Evolutionary conservation across 805 yeast species (phyloP).

Genomic region (Blastobotrys chiropterorum): DNA sequence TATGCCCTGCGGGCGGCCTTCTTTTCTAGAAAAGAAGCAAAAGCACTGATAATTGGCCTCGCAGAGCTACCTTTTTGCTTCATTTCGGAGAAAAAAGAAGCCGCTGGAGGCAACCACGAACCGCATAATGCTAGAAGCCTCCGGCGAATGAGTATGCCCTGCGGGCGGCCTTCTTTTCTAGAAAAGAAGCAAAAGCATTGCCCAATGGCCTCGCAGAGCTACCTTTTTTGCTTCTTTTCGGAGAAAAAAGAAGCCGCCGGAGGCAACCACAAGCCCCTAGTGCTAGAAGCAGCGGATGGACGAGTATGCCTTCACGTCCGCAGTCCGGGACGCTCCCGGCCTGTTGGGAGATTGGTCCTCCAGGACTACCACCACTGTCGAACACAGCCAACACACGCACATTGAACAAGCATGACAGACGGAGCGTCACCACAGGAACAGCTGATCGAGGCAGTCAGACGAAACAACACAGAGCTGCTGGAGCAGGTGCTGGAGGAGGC

Average conservation of each 20-base stretch:
- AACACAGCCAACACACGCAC: slow-evolving; percentile 4
- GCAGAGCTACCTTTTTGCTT: no score
- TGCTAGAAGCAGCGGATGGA: background rate
- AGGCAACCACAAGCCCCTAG: background rate
- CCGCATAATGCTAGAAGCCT: no score
- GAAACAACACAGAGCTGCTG: slow-evolving; percentile 78
- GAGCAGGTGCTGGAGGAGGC: slow-evolving; percentile 41
- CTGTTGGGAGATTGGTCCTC: background rate
- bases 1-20: background rate
- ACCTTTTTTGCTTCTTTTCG: no score
- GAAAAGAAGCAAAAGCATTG: no score
- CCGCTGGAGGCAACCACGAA: no score
- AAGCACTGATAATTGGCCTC: no score
- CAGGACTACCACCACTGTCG: no score
- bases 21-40: background rate
- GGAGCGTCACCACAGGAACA: slow-evolving; percentile 81
- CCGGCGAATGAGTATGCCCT: no score
- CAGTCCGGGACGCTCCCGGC: background rate
- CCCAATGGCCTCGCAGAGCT: no score
- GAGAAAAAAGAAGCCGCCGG: background rate
- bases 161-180: no score
- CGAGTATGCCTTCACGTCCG: no score
- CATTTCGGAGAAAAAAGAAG: no score
- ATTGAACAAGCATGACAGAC: slow-evolving; percentile 24
- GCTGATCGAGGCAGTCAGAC: slow-evolving; percentile 76